These are phyloP conservation scores for Gentiana macrophylla DNA, from an alignment of 257 asterid species.

Conservation along the genomic window DNA sequence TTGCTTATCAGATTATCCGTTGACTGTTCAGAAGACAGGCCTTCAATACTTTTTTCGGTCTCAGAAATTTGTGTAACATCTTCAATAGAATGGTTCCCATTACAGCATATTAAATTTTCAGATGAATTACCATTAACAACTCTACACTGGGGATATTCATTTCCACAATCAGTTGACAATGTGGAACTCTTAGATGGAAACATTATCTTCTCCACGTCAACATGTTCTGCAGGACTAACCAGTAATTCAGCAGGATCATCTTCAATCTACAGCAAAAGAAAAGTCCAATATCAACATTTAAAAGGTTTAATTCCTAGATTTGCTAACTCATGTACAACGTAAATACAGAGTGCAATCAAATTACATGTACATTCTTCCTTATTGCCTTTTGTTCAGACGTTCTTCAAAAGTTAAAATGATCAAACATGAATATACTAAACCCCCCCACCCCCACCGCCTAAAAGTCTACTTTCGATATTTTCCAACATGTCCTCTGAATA, in stretches of 20 bases:
- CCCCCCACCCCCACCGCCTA: not conserved
- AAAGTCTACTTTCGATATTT: not conserved
- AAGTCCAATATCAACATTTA: slow-evolving; percentile 16
- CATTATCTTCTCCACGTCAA: slow-evolving; percentile 31
- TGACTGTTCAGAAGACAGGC: slow-evolving; percentile 26
- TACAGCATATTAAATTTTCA: slow-evolving; percentile 20
- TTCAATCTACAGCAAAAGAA: slow-evolving; percentile 40
- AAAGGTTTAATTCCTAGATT: slow-evolving; percentile 15
- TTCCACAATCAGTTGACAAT: slow-evolving; percentile 19
- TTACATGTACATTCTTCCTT: not conserved
- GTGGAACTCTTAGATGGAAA: slow-evolving; percentile 25
- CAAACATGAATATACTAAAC: not conserved
- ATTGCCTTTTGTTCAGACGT: not conserved
- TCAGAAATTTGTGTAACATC: slow-evolving; percentile 27
- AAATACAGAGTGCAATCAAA: slow-evolving; percentile 1
- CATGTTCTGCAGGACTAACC: slow-evolving; percentile 39
- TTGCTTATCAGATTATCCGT: slow-evolving; percentile 16
- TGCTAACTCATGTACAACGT: slow-evolving; percentile 1
- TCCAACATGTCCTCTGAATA: not conserved
- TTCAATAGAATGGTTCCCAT: slow-evolving; percentile 24
- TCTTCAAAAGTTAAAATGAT: not conserved
- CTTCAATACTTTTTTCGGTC: slow-evolving; percentile 38
- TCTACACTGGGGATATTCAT: slow-evolving; percentile 24
- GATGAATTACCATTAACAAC: slow-evolving; percentile 34
- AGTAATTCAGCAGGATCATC: slow-evolving; percentile 64